Base-by-base conservation (phyloP, 78 protist species). In the Ministeria vibrans region DNA sequence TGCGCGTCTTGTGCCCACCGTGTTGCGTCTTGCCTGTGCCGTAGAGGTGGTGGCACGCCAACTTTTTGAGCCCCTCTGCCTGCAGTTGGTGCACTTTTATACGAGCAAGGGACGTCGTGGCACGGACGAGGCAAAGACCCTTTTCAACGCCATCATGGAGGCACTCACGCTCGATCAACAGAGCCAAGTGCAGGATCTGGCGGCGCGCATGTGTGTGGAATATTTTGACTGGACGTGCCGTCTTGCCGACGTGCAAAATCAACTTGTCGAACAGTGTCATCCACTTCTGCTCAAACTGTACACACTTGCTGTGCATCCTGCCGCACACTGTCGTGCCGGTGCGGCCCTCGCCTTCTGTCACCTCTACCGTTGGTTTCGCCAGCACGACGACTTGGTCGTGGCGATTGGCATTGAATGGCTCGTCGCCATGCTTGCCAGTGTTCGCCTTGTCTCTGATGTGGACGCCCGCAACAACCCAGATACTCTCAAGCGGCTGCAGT, bases 31-130 rank as follows among this genome's bases (percentile, higher is more conserved):
- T 44, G 85, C 92, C 0, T 81, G 64, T 23, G 94, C 87, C 77
- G 81, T 86, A 1, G 96, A 93, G 13, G 53, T 70, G n/a, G 88
- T 93, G 13, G 59, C 94, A 0, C n/a, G 84, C 43, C 94, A 89
- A 63, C 80, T 93, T 5, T 93, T 93, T 45, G 59, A 36, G 18
- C 87, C 90, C 38, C 73, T 93, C 39, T 38, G 59, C 6, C 30
- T 85, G 69, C 94, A 93, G 75, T 28, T 92, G 36, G 63, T 91
- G 39, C 96, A 84, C 79, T 93, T 88, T 86, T 87, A 87, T 66
- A 82, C 94, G 7, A 18, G 42, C 46, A 66, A 64, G 18, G 55
- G 32, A 63, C 25, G n/a, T 20, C 49, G 32, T 30, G 95, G 88
- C 20, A 25, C 39, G 39, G 80, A 81, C 41, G 87, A 86, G 25